Evolutionary conservation across 768 basidiomycete species (phyloP).

Genomic region (Auriculariales sp.): DNA sequence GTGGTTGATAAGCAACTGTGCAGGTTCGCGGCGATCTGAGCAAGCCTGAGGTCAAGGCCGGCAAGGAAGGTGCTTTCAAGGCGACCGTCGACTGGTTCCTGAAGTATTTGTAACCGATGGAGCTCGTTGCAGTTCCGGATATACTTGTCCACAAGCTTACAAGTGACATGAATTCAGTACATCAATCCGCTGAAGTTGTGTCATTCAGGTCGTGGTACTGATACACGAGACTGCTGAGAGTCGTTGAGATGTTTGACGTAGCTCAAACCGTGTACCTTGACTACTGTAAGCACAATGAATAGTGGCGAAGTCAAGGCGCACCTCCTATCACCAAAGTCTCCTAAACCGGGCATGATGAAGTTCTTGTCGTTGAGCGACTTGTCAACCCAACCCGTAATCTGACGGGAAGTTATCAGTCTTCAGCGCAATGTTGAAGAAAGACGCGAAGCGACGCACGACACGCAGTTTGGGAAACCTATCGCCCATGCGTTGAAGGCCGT

Average conservation of each 20-base stretch:
- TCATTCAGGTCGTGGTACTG: background rate
- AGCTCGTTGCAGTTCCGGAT: too few species aligned
- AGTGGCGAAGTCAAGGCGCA: constrained; percentile 12
- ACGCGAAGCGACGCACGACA: constrained; percentile 38
- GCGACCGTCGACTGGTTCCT: constrained; percentile 7
- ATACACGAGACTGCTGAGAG: background rate
- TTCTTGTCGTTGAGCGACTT: constrained; percentile 81
- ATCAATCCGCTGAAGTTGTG: too few species aligned
- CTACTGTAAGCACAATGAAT: background rate
- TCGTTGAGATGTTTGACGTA: background rate
- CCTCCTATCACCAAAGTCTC: constrained; percentile 94
- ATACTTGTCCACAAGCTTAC: too few species aligned
- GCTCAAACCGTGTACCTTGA: background rate
- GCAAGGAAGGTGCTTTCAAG: constrained; percentile 8
- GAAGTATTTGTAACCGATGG: constrained; percentile 1
- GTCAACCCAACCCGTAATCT: constrained; percentile 96
- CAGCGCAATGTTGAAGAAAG: background rate
- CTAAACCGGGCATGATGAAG: constrained; percentile 87
- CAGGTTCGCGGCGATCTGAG: constrained; percentile 8
- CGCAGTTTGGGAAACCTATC: constrained; percentile 56
- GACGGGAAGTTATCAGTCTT: constrained; percentile 1
- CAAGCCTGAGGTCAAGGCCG: constrained; percentile 6
- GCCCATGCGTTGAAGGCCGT: constrained; percentile 76
- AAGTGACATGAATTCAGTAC: too few species aligned
- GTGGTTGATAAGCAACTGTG: background rate